These are phyloP conservation scores for Cytidiella melzeri DNA, from an alignment of 768 basidiomycete genomes.

Conservation along the genomic window DNA sequence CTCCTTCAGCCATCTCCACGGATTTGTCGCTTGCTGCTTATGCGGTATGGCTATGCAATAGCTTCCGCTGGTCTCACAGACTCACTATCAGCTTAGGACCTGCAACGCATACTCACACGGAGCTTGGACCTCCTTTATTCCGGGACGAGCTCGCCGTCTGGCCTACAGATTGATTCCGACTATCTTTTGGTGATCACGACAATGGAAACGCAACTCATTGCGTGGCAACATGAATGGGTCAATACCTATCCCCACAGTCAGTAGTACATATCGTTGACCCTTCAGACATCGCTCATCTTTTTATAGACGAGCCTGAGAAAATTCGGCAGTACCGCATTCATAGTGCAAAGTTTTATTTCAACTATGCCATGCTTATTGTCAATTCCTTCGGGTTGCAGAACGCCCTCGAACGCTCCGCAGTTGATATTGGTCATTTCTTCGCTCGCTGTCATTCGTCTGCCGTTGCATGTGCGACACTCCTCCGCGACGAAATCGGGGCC, in stretches of 20 bases:
- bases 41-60: conserved; percentile 44
- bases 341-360: conserved; percentile 69
- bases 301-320: conserved; percentile 12
- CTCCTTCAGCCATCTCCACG: conserved; percentile 52
- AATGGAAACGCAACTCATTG: conserved; percentile 70
- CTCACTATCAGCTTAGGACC: conserved; percentile 42
- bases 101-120: conserved; percentile 85
- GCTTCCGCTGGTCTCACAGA: conserved; percentile 5
- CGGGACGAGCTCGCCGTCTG: conserved; percentile 70
- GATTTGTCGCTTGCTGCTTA: conserved; percentile 74
- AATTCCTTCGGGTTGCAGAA: conserved; percentile 97
- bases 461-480: conserved; percentile 59
- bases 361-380: conserved; percentile 82
- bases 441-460: conserved; percentile 71
- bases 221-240: conserved; percentile 55
- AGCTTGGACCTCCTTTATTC: conserved; percentile 90
- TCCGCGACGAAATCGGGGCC: conserved; percentile 76
- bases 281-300: neutral
- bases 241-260: conserved; percentile 5
- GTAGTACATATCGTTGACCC: neutral
- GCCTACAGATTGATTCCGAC: conserved; percentile 78
- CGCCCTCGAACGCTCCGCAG: conserved; percentile 71
- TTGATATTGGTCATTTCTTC: conserved; percentile 83
- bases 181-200: conserved; percentile 80
- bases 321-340: conserved; percentile 39